Base-by-base conservation (phyloP, 495 filamentous ascomycete genomes). In the Penicillium angulare region DNA sequence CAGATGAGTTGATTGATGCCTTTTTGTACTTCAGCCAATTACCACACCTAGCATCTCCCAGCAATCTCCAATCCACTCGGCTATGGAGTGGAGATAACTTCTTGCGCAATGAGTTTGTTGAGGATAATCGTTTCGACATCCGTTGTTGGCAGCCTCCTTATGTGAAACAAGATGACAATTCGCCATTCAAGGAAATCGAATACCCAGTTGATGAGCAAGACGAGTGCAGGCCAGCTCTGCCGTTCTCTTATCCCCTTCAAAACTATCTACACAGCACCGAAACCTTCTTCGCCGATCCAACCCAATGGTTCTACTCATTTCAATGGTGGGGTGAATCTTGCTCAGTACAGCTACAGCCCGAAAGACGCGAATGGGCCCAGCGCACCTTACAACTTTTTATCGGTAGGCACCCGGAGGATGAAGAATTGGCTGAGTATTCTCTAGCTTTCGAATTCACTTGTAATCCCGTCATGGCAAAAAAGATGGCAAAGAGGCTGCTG, bases 1-100 rank as follows among this genome's bases (percentile, higher is more conserved):
- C 56, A 5, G 29, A 66, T 9, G 58, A 79, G 0, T 50, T 92
- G 10, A 31, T 91, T 22, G 79, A 90, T 55, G 78, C 79, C 13
- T 89, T 90, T 53, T 64, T 91, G 5, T 67, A 79, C 33, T 93
- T 91, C 59, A 87, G 80, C 55, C 76, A 79, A 24, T 68, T 93
- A 8, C 87, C 89, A n/a, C 75, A 65, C 22, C 56, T 75, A 26
- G 50, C 59, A 6, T 36, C 43, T 3, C 46, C 62, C 3, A 20
- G 35, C 7, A 67, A 61, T 47, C 21, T 45, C 17, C 42, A 53
- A 15, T 61, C 60, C 4, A 62, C 60, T 5, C 60, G 65, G 4
- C 36, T 47, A 13, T 80, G 76, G 75, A 57, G 54, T 47, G 64
- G 64, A 12, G 74, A 80, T 27, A 61, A 60, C 22, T 80, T 79